Base-by-base conservation (phyloP, 768 basidiomycete species). In the Boletus fagicola region DNA sequence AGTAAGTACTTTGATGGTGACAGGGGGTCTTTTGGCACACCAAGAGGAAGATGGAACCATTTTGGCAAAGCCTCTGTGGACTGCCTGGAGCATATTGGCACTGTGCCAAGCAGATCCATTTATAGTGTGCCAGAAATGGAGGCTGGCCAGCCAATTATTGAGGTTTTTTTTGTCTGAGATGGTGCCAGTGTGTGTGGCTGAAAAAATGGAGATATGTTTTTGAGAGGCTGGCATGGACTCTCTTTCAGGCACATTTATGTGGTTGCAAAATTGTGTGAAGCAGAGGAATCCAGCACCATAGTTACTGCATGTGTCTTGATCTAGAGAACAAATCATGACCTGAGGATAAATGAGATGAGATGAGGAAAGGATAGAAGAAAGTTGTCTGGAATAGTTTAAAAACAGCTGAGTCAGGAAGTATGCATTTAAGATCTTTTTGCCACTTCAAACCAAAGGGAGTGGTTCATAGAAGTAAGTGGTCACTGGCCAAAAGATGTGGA, bases 251-350 rank as follows among this genome's bases (percentile, higher is more conserved):
- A 79, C 62, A 5, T 63, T 50, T 0, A 66, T 48, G 28, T 67
- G 71, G 18, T 76, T 70, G 31, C 76, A 77, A 52, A 74, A 77
- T 53, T 78, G 72, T 0, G 63, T 70, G 64, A 74, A 78, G 0
- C 66, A 58, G 0, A 74, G 26, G 0, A 56, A 36, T 9, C 49
- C 36, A 0, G 55, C 7, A 12, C 55, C 55, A 15, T 56, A 56
- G 9, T 46, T 56, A 5, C 49, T 46, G 5, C 30, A 26, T 4
- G 55, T 46, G 9, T 56, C 55, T 0, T 46, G 43, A 2, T 56
- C 49, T 0, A 51, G 7, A 0, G 43, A 56, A 3, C 15, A 36
- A 1, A 51, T 46, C 40, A 42, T 42, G 40, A 20, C 40, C 40
- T 42, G 26, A 26, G 26, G 4, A 4, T 26, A 4, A 4, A 4